Evolutionary conservation across 139 green algal species (phyloP).

Genomic region (Chlamydomonas incerta): DNA sequence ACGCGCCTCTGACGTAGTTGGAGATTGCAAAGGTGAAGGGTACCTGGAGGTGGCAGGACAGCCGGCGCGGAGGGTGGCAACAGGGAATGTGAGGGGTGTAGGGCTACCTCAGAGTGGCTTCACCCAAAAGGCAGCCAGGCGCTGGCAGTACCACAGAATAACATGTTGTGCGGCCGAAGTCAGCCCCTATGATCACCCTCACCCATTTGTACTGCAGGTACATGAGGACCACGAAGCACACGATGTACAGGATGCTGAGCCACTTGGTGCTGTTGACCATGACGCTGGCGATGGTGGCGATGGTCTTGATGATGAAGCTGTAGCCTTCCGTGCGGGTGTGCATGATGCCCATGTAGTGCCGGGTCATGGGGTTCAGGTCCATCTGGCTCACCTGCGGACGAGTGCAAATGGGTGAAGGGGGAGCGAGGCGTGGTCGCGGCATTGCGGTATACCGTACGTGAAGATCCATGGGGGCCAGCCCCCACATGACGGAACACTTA

Average conservation of each 20-base stretch:
- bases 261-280: not conserved
- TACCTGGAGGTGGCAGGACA: slow-evolving; percentile 11
- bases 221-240: not conserved
- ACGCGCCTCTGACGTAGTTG: slow-evolving; percentile 19
- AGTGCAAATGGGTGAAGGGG: too few relatives aligned
- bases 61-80: too few relatives aligned
- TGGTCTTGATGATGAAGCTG: slow-evolving; percentile 5
- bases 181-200: too few relatives aligned
- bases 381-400: not conserved
- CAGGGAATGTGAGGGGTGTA: too few relatives aligned
- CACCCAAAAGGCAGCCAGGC: too few relatives aligned
- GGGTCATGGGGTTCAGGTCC: slow-evolving; percentile 7
- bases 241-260: not conserved
- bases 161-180: too few relatives aligned
- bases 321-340: not conserved
- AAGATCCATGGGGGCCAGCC: too few relatives aligned
- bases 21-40: slow-evolving; percentile 9
- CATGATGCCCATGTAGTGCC: slow-evolving; percentile 28
- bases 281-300: slow-evolving; percentile 3
- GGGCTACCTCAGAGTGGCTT: too few relatives aligned
- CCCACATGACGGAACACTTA: too few relatives aligned
- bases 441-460: too few relatives aligned
- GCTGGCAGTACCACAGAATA: too few relatives aligned
- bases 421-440: too few relatives aligned
- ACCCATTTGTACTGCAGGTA: slow-evolving; percentile 21